Conservation (phyloP, 2,329 filamentous ascomycete genomes). For the Leptodontidium sp. region DNA sequence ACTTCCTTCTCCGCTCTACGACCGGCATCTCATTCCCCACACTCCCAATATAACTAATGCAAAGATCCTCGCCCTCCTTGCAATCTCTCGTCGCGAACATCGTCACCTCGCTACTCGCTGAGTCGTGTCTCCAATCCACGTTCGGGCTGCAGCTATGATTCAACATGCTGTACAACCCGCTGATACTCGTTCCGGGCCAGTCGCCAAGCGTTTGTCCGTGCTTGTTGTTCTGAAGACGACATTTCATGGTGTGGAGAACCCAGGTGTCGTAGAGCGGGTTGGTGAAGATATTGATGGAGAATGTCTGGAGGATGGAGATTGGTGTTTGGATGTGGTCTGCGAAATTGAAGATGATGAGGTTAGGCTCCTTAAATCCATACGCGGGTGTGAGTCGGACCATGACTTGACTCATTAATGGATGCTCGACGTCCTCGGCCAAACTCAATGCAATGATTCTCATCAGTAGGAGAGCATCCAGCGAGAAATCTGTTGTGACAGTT, state of each 20-base stretch:
- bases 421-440: slow-evolving; percentile 37
- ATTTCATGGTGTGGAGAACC: slow-evolving; percentile 46
- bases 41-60: slow-evolving; percentile 41
- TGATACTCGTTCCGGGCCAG: slow-evolving; percentile 44
- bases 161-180: slow-evolving; percentile 45
- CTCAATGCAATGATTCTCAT: slow-evolving; percentile 44
- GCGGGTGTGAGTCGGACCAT: slow-evolving; percentile 45
- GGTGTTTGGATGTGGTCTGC: slow-evolving; percentile 43
- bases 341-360: slow-evolving; percentile 45
- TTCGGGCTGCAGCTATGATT: slow-evolving; percentile 48
- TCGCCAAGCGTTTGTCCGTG: slow-evolving; percentile 40
- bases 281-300: slow-evolving; percentile 45
- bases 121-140: slow-evolving; percentile 42
- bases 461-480: slow-evolving; percentile 43
- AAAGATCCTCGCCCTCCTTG: slow-evolving; percentile 39
- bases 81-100: slow-evolving; percentile 40
- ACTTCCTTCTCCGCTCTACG: slow-evolving; percentile 27
- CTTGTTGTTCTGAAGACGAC: slow-evolving; percentile 47
- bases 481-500: slow-evolving; percentile 34
- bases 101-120: slow-evolving; percentile 39
- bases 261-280: slow-evolving; percentile 44
- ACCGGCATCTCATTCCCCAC: slow-evolving; percentile 26
- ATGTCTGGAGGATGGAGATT: slow-evolving; percentile 42
- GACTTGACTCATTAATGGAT: slow-evolving; percentile 43
- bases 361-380: slow-evolving; percentile 39